These are phyloP conservation scores for Endocalyx cinctus DNA, from an alignment of 2,329 filamentous ascomycete species.

Conservation along the genomic window DNA sequence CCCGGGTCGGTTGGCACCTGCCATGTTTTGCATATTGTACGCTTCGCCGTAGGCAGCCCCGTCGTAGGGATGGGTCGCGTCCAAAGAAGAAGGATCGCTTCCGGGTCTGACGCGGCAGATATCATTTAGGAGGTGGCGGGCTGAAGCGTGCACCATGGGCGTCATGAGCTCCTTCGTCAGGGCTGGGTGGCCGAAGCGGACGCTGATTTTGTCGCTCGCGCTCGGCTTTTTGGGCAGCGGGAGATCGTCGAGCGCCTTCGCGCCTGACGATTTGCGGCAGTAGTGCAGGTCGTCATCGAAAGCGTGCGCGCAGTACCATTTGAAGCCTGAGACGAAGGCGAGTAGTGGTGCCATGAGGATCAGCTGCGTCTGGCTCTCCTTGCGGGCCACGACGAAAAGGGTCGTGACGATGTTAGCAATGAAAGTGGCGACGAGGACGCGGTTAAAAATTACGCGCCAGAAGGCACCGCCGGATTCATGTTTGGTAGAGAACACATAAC, in stretches of 20 bases:
- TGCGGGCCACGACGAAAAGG: constrained; percentile 65
- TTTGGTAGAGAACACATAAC: constrained; percentile 88
- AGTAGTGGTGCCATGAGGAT: constrained; percentile 67
- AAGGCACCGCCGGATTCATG: constrained; percentile 87
- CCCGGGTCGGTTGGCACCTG: constrained; percentile 38
- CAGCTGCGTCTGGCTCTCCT: constrained; percentile 53
- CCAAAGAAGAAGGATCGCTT: too few relatives aligned
- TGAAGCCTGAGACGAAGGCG: constrained; percentile 72
- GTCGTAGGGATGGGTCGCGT: constrained; percentile 53
- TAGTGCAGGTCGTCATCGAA: constrained; percentile 72
- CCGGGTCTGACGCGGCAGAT: constrained; percentile 80
- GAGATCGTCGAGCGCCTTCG: constrained; percentile 38
- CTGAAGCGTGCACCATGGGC: constrained; percentile 88
- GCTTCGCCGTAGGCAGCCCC: constrained; percentile 77
- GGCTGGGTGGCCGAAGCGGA: constrained; percentile 82
- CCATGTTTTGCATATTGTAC: constrained; percentile 72
- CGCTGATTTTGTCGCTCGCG: constrained; percentile 61
- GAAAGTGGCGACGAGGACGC: constrained; percentile 30
- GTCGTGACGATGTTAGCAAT: constrained; percentile 15
- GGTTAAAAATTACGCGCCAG: constrained; percentile 86
- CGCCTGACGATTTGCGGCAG: constrained; percentile 48
- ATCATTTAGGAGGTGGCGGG: constrained; percentile 75
- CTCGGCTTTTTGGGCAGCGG: constrained; percentile 42
- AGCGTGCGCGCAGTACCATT: constrained; percentile 67
- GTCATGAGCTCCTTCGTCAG: constrained; percentile 87